Evolutionary conservation across 2,329 filamentous ascomycete genomes (phyloP), one percentile per base, ranked within the genome.

Genomic region (Metarhizium anisopliae): DNA sequence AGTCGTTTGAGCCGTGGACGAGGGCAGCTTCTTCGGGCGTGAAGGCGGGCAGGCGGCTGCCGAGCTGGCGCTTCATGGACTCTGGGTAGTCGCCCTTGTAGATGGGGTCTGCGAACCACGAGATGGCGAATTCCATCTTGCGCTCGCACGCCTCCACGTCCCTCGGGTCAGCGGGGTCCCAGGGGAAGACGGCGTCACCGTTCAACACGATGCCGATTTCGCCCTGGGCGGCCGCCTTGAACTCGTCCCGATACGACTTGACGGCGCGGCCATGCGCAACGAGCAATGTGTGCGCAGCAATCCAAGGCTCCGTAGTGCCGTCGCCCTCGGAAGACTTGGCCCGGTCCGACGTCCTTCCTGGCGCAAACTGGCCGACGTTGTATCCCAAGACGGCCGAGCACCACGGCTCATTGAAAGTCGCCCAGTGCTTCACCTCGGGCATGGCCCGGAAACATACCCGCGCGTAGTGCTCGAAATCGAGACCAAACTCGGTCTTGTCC

Each of bases 351-450:
- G 85, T 89, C 66, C 83, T 85, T n/a, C 90, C 90, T 1, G 90
- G 90, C 11, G 90, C 90, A 67, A 92, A 91, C 59, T 83, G 75
- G 32, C 90, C 90, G 47, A 81, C 83, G 66, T 80, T 87, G 72
- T 93, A 94, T 40, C 90, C 90, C 47, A 94, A 79, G 59, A 94
- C 85, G 53, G 86, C 83, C 60, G 84, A 89, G 73, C 89, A 95
- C 84, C 88, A 94, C 3, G 90, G 90, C 75, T 95, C 90, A 69
- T 94, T 94, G 74, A 93, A 90, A 30, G 89, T 94, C 70, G 92
- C 89, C 90, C 90, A 95, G 72, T 89, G 80, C 76, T 90, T 90
- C 65, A 91, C 89, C 70, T 85, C 86, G 54, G 84, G 81, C 51
- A 95, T 78, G 1, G 84, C 82, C 67, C 86, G 79, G 74, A 91